Percentiles rank a stretch among this genome's conserved stretches.
Evolutionary conservation across 179 eudicot genomes (phyloP).

Genomic region (Drosera spatulata): DNA sequence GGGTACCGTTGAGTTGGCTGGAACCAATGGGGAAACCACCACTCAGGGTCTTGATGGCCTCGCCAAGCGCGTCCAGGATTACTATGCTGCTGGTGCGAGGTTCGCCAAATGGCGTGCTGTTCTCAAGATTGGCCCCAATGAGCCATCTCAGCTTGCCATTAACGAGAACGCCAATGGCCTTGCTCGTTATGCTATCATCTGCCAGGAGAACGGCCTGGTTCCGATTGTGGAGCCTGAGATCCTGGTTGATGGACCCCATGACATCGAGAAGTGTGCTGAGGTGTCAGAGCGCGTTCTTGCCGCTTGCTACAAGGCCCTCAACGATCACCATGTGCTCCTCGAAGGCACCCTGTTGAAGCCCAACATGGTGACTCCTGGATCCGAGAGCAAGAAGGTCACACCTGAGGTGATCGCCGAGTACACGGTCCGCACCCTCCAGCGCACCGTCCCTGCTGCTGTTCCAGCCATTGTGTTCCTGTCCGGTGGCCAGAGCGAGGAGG

Average conservation of each 20-base stretch:
- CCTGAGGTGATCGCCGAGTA: constrained; percentile 74
- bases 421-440: constrained; percentile 71
- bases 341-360: constrained; percentile 19
- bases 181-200: constrained; percentile 86
- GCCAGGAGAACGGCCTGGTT: constrained; percentile 30
- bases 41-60: constrained; percentile 92
- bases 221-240: constrained; percentile 93
- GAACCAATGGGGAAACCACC: constrained; percentile 90
- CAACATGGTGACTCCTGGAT: constrained; percentile 91
- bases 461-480: constrained; percentile 84
- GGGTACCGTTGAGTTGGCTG: constrained; percentile 86
- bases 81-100: constrained; percentile 78
- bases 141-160: constrained; percentile 73
- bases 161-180: constrained; percentile 87
- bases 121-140: constrained; percentile 72
- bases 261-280: constrained; percentile 77
- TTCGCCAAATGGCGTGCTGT: constrained; percentile 24
- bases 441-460: constrained; percentile 79
- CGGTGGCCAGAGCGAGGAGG: constrained; percentile 93
- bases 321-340: constrained; percentile 86
- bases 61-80: constrained; percentile 56
- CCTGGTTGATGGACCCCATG: constrained; percentile 74
- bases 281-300: constrained; percentile 88
- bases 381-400: constrained; percentile 61
- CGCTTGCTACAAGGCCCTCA: constrained; percentile 82